Base-by-base conservation (phyloP, 208 protist species). In the Crithidia expoeki region DNA sequence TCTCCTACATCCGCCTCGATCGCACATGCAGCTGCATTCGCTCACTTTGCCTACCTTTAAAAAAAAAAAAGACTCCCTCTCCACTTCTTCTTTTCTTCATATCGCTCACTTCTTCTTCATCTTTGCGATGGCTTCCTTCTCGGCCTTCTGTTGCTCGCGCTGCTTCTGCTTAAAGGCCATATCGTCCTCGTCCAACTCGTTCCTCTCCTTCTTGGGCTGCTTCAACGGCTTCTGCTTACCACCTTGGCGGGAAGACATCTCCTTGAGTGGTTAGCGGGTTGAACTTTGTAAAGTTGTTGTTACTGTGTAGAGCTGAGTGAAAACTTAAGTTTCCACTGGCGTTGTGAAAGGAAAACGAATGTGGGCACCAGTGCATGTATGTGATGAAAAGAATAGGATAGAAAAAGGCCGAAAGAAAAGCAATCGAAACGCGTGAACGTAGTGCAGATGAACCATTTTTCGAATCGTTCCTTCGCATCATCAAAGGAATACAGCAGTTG, bases 141-240 rank as follows among this genome's bases (percentile, higher is more conserved):
- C 87, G 17, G 86, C 86, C 81, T 92, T 95, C 72, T 95, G 79
- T 75, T 91, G 87, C 0, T 93, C 90, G 49, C 85, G 83, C 80
- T 80, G 74, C 74, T 86, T 91, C 65, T 91, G 74, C 83, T 90
- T 89, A 57, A 92, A 86, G 51, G 84, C 88, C 2, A 83, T 34
- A 34, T 96, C 91, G 19, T 94, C 88, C 33, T 96, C 91, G 52
- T 85, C 81, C 59, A 67, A 33, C 14, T 94, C 91, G 38, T 21
- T 21, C 21, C 74, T 75, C 12, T 88, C 81, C 88, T 96, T 96
- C 81, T 94, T 96, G 40, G 91, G 86, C 40, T 86, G 84, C 81
- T 94, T 96, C 59, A 96, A 83, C 49, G 91, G 91, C 78, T 96
- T 96, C 66, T 94, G 88, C 77, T 96, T 96, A 30, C 91, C 91